Conservation (phyloP, 1,139 yeast species). For the Pichia cactophila region DNA sequence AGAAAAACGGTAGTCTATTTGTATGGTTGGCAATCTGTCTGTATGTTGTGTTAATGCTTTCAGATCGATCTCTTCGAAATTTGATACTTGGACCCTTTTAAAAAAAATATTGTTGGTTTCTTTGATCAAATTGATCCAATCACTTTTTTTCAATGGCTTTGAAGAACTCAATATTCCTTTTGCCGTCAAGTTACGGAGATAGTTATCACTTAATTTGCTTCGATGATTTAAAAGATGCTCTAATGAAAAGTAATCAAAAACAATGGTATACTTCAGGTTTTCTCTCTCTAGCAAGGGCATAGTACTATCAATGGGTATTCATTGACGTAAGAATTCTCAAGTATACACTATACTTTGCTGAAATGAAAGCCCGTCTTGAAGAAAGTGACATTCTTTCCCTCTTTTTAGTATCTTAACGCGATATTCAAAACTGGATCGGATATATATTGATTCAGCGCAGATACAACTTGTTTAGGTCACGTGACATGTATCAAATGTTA, state of each 20-base stretch:
- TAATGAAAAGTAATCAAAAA: conserved; percentile 9
- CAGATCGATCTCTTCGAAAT: not conserved
- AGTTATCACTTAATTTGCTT: not conserved
- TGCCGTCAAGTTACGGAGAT: conserved; percentile 4
- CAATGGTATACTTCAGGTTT: conserved; percentile 6
- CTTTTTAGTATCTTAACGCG: too few species aligned
- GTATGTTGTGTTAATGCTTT: not conserved
- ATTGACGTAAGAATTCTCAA: conserved; percentile 6
- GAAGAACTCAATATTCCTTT: conserved; percentile 11
- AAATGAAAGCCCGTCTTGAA: too few species aligned
- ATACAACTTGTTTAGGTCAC: too few species aligned
- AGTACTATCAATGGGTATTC: not conserved
- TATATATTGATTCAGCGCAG: too few species aligned
- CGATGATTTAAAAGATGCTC: conserved; percentile 2
- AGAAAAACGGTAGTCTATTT: conserved; percentile 29
- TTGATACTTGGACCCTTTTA: not conserved
- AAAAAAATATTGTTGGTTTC: conserved; percentile 5
- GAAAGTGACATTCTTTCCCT: too few species aligned
- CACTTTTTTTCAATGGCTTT: conserved; percentile 1
- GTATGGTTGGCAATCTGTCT: not conserved
- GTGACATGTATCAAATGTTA: too few species aligned
- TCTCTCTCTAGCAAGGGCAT: not conserved
- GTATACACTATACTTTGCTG: not conserved
- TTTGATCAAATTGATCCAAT: conserved; percentile 6
- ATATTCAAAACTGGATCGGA: too few species aligned